phyloP scores from a whole-genome alignment of 306 rosid genomes.

The Acacia acuminata region DNA sequence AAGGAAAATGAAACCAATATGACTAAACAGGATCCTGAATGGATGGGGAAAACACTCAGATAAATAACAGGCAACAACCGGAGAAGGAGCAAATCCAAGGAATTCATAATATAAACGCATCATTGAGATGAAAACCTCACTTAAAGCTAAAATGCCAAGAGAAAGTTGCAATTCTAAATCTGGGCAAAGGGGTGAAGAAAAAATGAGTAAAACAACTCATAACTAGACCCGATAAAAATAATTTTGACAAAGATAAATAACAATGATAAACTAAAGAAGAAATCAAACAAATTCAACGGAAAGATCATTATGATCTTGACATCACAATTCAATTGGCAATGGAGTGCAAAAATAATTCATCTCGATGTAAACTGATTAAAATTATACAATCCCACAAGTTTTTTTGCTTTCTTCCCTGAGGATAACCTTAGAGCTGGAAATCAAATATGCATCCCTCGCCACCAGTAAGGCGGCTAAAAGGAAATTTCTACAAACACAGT shows the following conservation, averaged over 20 bases:
- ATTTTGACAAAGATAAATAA: neutral
- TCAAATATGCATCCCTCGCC: neutral
- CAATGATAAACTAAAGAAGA: neutral
- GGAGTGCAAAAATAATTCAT: neutral
- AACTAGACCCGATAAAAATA: neutral
- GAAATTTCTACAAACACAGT: neutral
- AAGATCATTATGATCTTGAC: neutral
- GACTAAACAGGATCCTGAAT: neutral
- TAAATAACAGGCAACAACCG: neutral
- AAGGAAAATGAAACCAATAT: constrained; percentile 10
- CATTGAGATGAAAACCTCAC: constrained; percentile 2
- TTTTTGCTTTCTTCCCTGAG: neutral
- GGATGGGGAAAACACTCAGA: neutral
- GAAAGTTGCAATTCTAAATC: neutral
- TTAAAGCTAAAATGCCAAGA: neutral
- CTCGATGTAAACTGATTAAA: neutral
- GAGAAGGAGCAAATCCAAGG: neutral
- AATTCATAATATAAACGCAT: neutral
- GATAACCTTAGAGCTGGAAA: neutral
- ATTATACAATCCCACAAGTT: neutral
- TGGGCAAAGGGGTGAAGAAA: neutral
- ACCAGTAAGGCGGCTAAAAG: neutral
- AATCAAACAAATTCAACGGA: neutral
- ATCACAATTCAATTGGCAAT: constrained; percentile 7
- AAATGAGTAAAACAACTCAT: neutral